These are phyloP conservation scores for Decorospora gaudefroyi DNA, from an alignment of 2,329 filamentous ascomycete species.

Conservation along the genomic window DNA sequence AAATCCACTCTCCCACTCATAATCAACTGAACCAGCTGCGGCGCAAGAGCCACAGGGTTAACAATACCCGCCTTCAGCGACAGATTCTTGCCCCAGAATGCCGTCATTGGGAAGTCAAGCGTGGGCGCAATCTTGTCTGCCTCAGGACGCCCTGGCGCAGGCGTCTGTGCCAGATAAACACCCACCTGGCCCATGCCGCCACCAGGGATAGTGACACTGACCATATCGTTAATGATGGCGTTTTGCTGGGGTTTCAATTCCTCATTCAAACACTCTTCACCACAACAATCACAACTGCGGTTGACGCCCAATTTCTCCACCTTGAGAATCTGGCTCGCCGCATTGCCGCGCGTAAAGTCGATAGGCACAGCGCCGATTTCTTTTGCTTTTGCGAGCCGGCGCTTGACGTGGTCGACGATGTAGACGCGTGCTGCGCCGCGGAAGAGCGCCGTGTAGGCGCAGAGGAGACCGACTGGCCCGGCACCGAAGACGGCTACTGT, in stretches of 20 bases:
- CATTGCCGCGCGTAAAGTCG: slow-evolving; percentile 34
- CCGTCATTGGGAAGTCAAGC: slow-evolving; percentile 9
- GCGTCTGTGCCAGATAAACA: slow-evolving; percentile 15
- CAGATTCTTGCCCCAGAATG: slow-evolving; percentile 7
- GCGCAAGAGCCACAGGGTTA: slow-evolving; percentile 10
- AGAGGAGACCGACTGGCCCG: slow-evolving; percentile 39
- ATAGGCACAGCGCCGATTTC: slow-evolving; percentile 45
- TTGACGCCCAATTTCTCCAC: slow-evolving; percentile 18
- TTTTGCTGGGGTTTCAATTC: slow-evolving; percentile 25
- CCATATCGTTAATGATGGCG: slow-evolving; percentile 31
- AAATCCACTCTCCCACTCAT: slow-evolving; percentile 19
- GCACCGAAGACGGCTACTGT: slow-evolving; percentile 46
- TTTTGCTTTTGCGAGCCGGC: slow-evolving; percentile 27
- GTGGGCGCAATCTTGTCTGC: slow-evolving; percentile 1
- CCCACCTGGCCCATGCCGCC: slow-evolving; percentile 40
- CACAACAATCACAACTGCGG: slow-evolving; percentile 11
- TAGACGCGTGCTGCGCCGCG: slow-evolving; percentile 43
- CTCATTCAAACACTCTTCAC: slow-evolving; percentile 18
- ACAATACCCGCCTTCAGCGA: slow-evolving; percentile 15
- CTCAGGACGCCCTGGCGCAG: background rate
- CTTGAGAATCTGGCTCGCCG: slow-evolving; percentile 39
- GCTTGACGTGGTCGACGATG: slow-evolving; percentile 32
- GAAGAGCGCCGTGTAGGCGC: slow-evolving; percentile 41
- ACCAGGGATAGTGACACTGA: slow-evolving; percentile 31
- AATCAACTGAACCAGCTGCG: slow-evolving; percentile 19